Percentiles rank a stretch among this genome's conserved stretches.
phyloP scores from a whole-genome alignment of 2,329 filamentous ascomycete genomes.

The Fusarium robinianum region DNA sequence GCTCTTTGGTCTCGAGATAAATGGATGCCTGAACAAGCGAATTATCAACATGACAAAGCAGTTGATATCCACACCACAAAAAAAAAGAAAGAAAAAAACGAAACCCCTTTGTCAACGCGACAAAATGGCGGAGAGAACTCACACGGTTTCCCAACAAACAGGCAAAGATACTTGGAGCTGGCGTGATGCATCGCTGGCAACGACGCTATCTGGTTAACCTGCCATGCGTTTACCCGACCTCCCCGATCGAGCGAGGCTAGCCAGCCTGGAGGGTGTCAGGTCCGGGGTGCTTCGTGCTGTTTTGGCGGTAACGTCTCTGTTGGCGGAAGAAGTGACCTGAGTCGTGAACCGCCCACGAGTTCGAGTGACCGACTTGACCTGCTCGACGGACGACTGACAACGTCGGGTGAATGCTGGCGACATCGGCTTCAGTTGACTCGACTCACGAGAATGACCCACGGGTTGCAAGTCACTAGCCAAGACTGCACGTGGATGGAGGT shows the following conservation, averaged over 20 bases:
- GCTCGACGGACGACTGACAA: too few relatives aligned
- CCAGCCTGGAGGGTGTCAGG: background rate
- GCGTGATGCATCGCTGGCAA: background rate
- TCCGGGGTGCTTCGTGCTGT: background rate
- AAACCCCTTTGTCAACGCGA: too few relatives aligned
- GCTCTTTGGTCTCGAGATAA: too few relatives aligned
- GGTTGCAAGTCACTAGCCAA: slow-evolving; percentile 12
- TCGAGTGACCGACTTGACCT: too few relatives aligned
- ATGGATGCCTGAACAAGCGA: too few relatives aligned
- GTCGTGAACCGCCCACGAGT: slow-evolving; percentile 12
- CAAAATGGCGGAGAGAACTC: too few relatives aligned
- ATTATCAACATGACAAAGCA: too few relatives aligned
- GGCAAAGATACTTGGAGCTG: background rate
- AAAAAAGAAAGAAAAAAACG: too few relatives aligned
- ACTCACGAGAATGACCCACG: slow-evolving; percentile 22
- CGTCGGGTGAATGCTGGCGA: background rate
- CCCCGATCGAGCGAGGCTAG: slow-evolving; percentile 3
- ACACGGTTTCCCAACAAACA: slow-evolving; percentile 8
- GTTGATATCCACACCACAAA: too few relatives aligned
- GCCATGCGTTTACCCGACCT: too few relatives aligned
- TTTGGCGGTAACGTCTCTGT: background rate
- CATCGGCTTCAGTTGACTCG: slow-evolving; percentile 8
- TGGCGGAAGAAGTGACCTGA: slow-evolving; percentile 15
- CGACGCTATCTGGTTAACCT: too few relatives aligned
- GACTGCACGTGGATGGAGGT: background rate